Evolutionary conservation across 768 basidiomycete genomes (phyloP).

Genomic region (Kwoniella sp.): DNA sequence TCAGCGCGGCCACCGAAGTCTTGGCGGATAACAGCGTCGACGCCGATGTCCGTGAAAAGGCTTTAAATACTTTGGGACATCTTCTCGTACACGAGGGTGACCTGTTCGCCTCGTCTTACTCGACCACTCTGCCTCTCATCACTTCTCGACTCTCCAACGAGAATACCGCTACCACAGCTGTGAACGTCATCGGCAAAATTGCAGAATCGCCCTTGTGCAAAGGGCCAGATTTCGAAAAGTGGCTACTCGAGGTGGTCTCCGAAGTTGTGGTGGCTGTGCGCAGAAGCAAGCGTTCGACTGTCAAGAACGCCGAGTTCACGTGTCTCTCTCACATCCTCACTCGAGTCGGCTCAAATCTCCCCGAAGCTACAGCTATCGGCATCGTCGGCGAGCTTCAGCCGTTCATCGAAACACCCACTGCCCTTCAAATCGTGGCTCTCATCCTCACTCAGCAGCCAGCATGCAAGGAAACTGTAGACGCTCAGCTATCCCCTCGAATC

Average conservation of each 20-base stretch:
- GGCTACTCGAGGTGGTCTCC: constrained; percentile 78
- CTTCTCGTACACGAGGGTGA: constrained; percentile 86
- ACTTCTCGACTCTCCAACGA: constrained; percentile 55
- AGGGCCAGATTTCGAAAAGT: constrained; percentile 58
- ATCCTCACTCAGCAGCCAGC: constrained; percentile 60
- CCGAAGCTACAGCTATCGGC: constrained; percentile 64
- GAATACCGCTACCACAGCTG: constrained; percentile 57
- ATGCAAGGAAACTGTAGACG: constrained; percentile 37
- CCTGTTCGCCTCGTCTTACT: constrained; percentile 59
- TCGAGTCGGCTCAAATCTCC: constrained; percentile 54
- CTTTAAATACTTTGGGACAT: constrained; percentile 80
- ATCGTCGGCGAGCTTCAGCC: constrained; percentile 74
- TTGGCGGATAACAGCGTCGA: constrained; percentile 83
- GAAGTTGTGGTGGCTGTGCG: constrained; percentile 75
- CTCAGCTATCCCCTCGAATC: constrained; percentile 50
- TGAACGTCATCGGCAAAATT: constrained; percentile 81
- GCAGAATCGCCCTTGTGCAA: constrained; percentile 59
- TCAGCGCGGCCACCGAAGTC: constrained; percentile 71
- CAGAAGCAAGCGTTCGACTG: constrained; percentile 74
- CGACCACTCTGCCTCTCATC: constrained; percentile 49
- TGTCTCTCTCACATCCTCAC: constrained; percentile 64
- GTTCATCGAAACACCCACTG: constrained; percentile 69
- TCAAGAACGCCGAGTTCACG: constrained; percentile 77
- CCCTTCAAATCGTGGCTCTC: constrained; percentile 59
- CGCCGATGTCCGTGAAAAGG: constrained; percentile 79